Percentiles rank a stretch among this genome's conserved stretches.
Evolutionary conservation across 2,329 filamentous ascomycete genomes (phyloP).

Genomic region (Microdochium trichocladiopsis): DNA sequence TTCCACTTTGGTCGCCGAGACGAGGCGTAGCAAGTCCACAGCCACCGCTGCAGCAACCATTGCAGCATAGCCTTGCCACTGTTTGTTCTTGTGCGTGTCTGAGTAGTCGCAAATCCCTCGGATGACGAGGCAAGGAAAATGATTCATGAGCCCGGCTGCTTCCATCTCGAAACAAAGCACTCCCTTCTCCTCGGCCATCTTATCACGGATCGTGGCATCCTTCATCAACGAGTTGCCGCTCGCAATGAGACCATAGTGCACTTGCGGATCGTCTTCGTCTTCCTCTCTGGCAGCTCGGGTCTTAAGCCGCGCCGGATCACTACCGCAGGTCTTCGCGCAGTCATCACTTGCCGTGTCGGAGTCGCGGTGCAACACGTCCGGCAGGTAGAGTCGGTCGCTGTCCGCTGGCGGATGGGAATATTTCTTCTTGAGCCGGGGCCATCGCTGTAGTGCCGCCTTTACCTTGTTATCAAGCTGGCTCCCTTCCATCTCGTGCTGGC

Average conservation of each 20-base stretch:
- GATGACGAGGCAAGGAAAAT: conserved; percentile 19
- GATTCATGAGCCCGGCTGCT: conserved; percentile 20
- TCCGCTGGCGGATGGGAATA: conserved; percentile 13
- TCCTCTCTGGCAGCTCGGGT: conserved; percentile 7
- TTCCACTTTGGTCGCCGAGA: neutral
- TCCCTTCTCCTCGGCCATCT: conserved; percentile 8
- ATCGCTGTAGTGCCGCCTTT: conserved; percentile 11
- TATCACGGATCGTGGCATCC: conserved; percentile 15
- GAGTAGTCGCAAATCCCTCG: conserved; percentile 24
- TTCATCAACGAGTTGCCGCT: conserved; percentile 23
- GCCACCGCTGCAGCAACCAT: conserved; percentile 15
- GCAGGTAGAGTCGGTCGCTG: neutral
- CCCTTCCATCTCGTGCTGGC: conserved; percentile 6
- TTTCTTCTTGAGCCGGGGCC: conserved; percentile 14
- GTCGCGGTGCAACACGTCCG: conserved; percentile 1
- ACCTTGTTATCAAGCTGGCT: conserved; percentile 20
- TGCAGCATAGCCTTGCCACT: conserved; percentile 17
- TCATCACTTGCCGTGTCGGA: conserved; percentile 4
- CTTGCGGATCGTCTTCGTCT: conserved; percentile 11
- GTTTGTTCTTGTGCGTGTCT: conserved; percentile 16
- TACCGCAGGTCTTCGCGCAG: conserved; percentile 10
- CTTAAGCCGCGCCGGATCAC: conserved; percentile 9
- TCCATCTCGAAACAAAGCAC: conserved; percentile 26
- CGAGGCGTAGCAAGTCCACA: conserved; percentile 6
- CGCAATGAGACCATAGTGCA: conserved; percentile 27